These are phyloP conservation scores for Gymnopilus dilepis DNA, from an alignment of 768 basidiomycete species.

Conservation along the genomic window DNA sequence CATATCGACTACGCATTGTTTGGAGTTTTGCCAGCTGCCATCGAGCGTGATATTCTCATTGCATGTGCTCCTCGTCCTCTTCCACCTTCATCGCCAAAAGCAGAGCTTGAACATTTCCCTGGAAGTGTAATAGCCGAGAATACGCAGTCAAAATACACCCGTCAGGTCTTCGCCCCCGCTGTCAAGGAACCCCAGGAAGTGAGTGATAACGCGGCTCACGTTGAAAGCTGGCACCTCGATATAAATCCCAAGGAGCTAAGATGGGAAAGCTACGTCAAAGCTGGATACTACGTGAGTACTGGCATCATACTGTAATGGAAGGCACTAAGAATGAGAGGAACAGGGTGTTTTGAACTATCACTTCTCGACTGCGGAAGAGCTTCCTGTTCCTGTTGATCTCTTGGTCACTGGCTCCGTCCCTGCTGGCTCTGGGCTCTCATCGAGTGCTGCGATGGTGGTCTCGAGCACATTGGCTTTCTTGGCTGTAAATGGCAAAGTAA, in stretches of 20 bases:
- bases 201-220: constrained; percentile 45
- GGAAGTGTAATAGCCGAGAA: constrained; percentile 71
- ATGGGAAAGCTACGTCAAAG: constrained; percentile 91
- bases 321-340: not conserved
- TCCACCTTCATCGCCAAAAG: constrained; percentile 21
- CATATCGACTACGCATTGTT: constrained; percentile 87
- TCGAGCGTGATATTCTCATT: constrained; percentile 84
- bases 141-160: constrained; percentile 60
- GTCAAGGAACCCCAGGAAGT: constrained; percentile 34
- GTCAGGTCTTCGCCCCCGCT: constrained; percentile 62
- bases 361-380: constrained; percentile 41
- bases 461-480: constrained; percentile 84
- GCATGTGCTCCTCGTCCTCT: constrained; percentile 62
- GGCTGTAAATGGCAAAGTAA: constrained; percentile 72
- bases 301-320: not conserved
- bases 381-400: constrained; percentile 69
- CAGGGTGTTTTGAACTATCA: constrained; percentile 71
- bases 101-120: constrained; percentile 35
- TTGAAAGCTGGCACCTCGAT: constrained; percentile 72
- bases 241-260: constrained; percentile 72
- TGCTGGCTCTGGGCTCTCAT: constrained; percentile 85
- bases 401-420: constrained; percentile 85
- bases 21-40: constrained; percentile 84
- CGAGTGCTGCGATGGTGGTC: constrained; percentile 90
- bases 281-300: constrained; percentile 74